Percentiles rank a stretch among this genome's conserved stretches.
phyloP scores from a whole-genome alignment of 805 yeast genomes.

The Lipomyces anomalus region DNA sequence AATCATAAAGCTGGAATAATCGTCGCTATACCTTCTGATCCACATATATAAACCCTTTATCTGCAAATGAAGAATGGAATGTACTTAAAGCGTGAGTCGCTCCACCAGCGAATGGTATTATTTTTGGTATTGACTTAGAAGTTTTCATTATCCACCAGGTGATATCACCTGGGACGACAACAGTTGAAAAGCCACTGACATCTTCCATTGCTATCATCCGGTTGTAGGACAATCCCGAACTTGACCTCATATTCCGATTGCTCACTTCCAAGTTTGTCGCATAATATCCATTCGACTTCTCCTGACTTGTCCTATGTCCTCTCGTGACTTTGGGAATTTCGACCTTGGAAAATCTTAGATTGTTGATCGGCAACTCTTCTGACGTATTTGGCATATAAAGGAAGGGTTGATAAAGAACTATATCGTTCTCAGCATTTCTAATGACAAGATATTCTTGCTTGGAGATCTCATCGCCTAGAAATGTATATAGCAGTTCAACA shows the following conservation, averaged over 20 bases:
- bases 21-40: slow-evolving; percentile 45
- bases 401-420: slow-evolving; percentile 58
- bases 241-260: too few species aligned
- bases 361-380: slow-evolving; percentile 40
- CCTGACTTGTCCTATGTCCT: too few species aligned
- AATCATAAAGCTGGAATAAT: slow-evolving; percentile 24
- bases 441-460: slow-evolving; percentile 63
- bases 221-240: slow-evolving; percentile 1
- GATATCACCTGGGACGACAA: slow-evolving; percentile 63
- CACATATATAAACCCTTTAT: slow-evolving; percentile 59
- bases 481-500: slow-evolving; percentile 48
- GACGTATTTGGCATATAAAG: slow-evolving; percentile 31
- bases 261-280: too few species aligned
- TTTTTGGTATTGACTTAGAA: slow-evolving; percentile 55
- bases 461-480: slow-evolving; percentile 52
- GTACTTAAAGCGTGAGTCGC: slow-evolving; percentile 47
- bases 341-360: slow-evolving; percentile 47
- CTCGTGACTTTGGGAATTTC: slow-evolving; percentile 46
- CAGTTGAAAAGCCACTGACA: slow-evolving; percentile 51
- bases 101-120: slow-evolving; percentile 57
- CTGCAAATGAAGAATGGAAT: slow-evolving; percentile 37
- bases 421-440: slow-evolving; percentile 76
- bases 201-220: slow-evolving; percentile 51
- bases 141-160: slow-evolving; percentile 51
- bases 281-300: too few species aligned